Conservation (phyloP, 1,139 yeast species). For the Candida gigantensis region DNA sequence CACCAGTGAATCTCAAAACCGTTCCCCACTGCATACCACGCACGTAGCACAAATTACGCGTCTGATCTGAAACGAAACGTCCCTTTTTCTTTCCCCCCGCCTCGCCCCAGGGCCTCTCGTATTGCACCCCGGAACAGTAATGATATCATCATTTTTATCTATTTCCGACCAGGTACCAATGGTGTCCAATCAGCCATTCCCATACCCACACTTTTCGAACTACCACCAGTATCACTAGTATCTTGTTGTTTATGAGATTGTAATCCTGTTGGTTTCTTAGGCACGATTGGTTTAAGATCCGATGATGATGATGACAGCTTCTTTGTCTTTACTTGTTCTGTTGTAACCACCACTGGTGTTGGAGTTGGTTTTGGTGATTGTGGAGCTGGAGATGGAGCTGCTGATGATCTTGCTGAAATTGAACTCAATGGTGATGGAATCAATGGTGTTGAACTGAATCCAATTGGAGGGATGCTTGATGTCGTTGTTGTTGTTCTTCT, state of each 20-base stretch:
- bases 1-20: too few relatives aligned
- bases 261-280: conserved; percentile 35
- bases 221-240: neutral
- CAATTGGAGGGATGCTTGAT: conserved; percentile 26
- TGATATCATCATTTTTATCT: too few relatives aligned
- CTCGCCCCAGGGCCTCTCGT: too few relatives aligned
- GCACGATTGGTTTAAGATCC: conserved; percentile 34
- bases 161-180: conserved; percentile 36
- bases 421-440: conserved; percentile 39
- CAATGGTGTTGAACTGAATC: conserved; percentile 42
- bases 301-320: neutral
- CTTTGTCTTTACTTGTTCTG: conserved; percentile 5
- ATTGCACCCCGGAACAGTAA: too few relatives aligned
- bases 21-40: too few relatives aligned
- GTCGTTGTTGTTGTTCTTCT: neutral
- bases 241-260: conserved; percentile 17
- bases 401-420: conserved; percentile 28
- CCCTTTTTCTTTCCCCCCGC: too few relatives aligned
- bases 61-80: too few relatives aligned
- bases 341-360: too few relatives aligned
- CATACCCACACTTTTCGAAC: conserved; percentile 18
- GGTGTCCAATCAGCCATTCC: conserved; percentile 62
- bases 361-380: conserved; percentile 13
- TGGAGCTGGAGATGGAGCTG: conserved; percentile 4
- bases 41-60: too few relatives aligned